Base-by-base conservation (phyloP, 1,284 basidiomycete genomes). In the Apiotrichum domesticum region DNA sequence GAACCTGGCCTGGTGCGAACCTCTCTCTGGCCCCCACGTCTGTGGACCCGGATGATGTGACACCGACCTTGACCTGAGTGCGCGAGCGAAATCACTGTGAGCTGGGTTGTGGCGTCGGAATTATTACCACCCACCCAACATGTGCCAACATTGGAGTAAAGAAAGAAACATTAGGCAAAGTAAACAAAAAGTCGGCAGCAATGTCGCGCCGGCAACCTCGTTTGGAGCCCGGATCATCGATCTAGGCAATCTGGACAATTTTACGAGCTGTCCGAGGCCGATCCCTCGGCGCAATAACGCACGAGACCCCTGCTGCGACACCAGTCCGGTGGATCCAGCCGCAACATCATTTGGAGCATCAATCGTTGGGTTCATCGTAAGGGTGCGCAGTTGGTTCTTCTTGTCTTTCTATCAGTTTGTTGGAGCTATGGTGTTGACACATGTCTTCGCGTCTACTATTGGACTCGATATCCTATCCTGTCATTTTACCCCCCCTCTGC, bases 21-120 rank as follows among this genome's bases (percentile, higher is more conserved):
- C 54, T 41, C 57, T 56, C 55, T 33, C 45, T 52, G 55, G 39
- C 41, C 55, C 47, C 54, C 55, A 56, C 57, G 55, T 53, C 57
- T 59, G 58, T 55, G 51, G 51, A 33, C 45, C 46, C 44, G 48
- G 55, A 54, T 56, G 57, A 56, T 35, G 57, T 48, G 32, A 32
- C 53, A 32, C 35, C 51, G 50, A 42, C 54, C 47, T 32, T 52
- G 54, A 55, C 56, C 53, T 45, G 51, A 15, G 59, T 57, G 59
- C 59, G 62, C 46, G 60, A 55, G 59, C 58, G 60, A 39, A 59
- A 21, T 43, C 29, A 41, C 40, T 59, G 60, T 40, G 61, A 64
- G 63, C 58, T 43, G 55, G 61, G 60, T 62, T 56, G 63, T 64
- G 63, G 63, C 63, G 63, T 64, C 42, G 63, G 63, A 45, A 57